These are phyloP conservation scores for Tetraselmis chui DNA, from an alignment of 139 green algal genomes.

Conservation along the genomic window DNA sequence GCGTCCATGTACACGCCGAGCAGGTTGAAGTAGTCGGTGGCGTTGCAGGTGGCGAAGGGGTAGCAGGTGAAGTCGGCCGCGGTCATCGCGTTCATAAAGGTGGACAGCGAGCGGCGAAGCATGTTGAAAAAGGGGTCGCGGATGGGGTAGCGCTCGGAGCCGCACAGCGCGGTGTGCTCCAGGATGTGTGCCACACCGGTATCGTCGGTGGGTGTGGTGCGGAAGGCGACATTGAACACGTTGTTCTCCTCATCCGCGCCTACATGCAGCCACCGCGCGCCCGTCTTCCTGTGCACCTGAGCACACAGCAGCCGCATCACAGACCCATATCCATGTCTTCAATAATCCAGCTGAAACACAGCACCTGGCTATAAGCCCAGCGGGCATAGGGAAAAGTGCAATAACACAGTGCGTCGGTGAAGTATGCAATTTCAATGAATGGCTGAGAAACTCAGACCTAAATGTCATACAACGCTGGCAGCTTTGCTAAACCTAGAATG, in stretches of 20 bases:
- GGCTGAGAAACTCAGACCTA: too few relatives aligned
- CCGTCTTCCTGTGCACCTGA: slow-evolving; percentile 16
- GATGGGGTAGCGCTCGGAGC: slow-evolving; percentile 17
- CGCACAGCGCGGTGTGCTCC: slow-evolving; percentile 23
- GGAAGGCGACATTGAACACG: slow-evolving; percentile 21
- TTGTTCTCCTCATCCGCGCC: slow-evolving; percentile 19
- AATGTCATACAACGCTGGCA: too few relatives aligned
- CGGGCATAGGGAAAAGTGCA: too few relatives aligned
- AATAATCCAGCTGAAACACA: too few relatives aligned
- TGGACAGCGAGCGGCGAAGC: slow-evolving; percentile 13
- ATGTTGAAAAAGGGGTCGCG: slow-evolving; percentile 26
- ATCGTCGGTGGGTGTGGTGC: slow-evolving; percentile 12
- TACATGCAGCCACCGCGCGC: slow-evolving; percentile 12
- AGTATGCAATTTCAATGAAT: too few relatives aligned
- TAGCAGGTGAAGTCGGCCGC: slow-evolving; percentile 18
- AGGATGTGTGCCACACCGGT: slow-evolving; percentile 21
- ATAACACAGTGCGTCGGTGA: too few relatives aligned
- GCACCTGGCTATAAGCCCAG: too few relatives aligned
- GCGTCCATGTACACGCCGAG: slow-evolving; percentile 21
- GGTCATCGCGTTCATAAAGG: slow-evolving; percentile 28
- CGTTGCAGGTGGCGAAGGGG: slow-evolving; percentile 19
- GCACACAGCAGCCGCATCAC: too few relatives aligned
- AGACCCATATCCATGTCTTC: too few relatives aligned
- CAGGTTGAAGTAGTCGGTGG: slow-evolving; percentile 18
- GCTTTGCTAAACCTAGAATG: too few relatives aligned